phyloP scores from a whole-genome alignment of 441 rosid species.

The Pelargonium cotyledonis region DNA sequence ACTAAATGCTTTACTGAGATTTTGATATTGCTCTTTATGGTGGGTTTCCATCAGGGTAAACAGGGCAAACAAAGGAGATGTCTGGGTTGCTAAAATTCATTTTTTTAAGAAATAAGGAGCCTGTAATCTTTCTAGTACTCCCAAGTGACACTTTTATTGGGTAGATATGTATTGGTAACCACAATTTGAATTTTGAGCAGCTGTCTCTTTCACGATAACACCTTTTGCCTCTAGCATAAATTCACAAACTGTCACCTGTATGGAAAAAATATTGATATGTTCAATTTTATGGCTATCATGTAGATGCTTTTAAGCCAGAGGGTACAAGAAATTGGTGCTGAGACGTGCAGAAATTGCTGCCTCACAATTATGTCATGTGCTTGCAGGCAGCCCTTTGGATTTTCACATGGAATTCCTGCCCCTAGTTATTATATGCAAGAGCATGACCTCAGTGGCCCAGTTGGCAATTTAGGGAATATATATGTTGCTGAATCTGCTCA shows the following conservation, averaged over 20 bases:
- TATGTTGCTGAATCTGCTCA: conserved; percentile 68
- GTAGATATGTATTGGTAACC: not conserved
- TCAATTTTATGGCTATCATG: conserved; percentile 24
- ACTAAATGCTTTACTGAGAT: no score
- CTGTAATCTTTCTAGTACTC: no score
- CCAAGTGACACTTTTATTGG: not conserved
- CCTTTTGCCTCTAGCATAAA: conserved; percentile 1
- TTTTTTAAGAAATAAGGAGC: no score
- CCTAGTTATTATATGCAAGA: conserved; percentile 67
- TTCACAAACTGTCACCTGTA: not conserved
- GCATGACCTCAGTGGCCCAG: conserved; percentile 48
- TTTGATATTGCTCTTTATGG: no score
- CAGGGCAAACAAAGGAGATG: no score
- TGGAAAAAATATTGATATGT: conserved; percentile 19
- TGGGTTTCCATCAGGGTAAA: no score
- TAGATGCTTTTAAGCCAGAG: conserved; percentile 90
- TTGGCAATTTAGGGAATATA: conserved; percentile 52
- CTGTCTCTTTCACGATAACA: conserved; percentile 5
- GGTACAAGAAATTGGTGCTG: conserved; percentile 80
- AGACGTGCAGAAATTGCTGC: conserved; percentile 88
- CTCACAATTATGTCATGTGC: conserved; percentile 61
- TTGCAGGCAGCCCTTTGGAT: conserved; percentile 74
- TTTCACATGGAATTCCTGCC: conserved; percentile 46
- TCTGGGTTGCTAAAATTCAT: no score
- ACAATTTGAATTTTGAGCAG: conserved; percentile 13